Evolutionary conservation across 1,284 basidiomycete species (phyloP), one percentile per base, ranked within the genome.

Genomic region (Sphagnurus paluster): DNA sequence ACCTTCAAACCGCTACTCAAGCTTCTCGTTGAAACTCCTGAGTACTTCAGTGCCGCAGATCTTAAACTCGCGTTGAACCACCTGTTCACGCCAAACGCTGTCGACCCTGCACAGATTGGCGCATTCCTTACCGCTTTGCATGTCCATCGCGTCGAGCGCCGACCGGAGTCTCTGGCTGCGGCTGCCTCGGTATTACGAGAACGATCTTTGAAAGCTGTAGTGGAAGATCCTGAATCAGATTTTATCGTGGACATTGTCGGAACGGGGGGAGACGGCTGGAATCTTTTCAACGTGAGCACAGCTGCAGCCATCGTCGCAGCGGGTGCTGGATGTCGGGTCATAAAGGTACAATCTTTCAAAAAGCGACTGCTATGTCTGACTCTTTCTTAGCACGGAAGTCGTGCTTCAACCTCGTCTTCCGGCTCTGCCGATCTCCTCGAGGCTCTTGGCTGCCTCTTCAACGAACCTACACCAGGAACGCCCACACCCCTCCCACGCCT

Each of bases 251-350:
- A 87, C 59, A 85, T 87, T 38, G 79, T 80, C 29, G 78, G 64
- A 39, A 65, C 56, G 4, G 96, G 96, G 11, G 96, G 96, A 11
- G 96, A 98, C 68, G 95, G 95, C 0, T 86, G 96, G 70, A 93
- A 98, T 61, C 90, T 96, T 0, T 99, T 97, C 77, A 98, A 99
- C 64, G 95, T 98, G 28, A 96, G 93, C 60, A 98, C 96, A 0
- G 90, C 93, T 0, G 96, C 96, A 1, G 94, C 84, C 2, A 82
- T 99, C 49, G 92, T 99, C 14, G 95, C 95, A 23, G 93, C 94
- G 13, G 96, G 96, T 10, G 91, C 94, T 0, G 96, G 96, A 13
- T 89, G 92, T 0, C 77, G 93, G 42, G 92, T 98, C 0, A 87
- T 94, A 68, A 98, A 98, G 78, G 93, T 93, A 59, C 19, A 37